Evolutionary conservation across 2,329 filamentous ascomycete species (phyloP).

Genomic region (Lasiodiplodia citricola): DNA sequence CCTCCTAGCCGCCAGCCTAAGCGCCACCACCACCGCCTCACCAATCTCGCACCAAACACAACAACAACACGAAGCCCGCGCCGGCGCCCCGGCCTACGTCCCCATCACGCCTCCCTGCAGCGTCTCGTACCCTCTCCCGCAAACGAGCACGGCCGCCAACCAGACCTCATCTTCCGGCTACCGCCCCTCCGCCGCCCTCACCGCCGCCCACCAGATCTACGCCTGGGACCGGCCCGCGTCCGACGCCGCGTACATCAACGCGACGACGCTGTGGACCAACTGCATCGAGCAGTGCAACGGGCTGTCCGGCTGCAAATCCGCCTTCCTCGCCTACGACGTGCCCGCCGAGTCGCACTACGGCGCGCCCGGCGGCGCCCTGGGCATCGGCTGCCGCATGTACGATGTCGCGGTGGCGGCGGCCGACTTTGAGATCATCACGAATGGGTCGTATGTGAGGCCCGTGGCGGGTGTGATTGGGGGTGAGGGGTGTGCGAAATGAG

Average conservation of each 20-base stretch:
- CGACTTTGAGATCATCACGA: neutral
- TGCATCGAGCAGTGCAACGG: slow-evolving; percentile 26
- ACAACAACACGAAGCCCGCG: slow-evolving; percentile 6
- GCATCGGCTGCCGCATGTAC: slow-evolving; percentile 23
- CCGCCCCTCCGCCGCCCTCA: slow-evolving; percentile 32
- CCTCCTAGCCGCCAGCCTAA: neutral
- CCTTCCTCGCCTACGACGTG: slow-evolving; percentile 25
- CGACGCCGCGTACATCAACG: slow-evolving; percentile 20
- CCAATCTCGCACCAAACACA: neutral
- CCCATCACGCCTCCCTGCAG: slow-evolving; percentile 17
- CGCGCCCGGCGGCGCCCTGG: neutral
- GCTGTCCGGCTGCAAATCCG: slow-evolving; percentile 5
- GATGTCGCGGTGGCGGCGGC: neutral
- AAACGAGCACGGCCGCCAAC: slow-evolving; percentile 18
- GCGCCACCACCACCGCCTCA: neutral
- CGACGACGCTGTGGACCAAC: slow-evolving; percentile 14
- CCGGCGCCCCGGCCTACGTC: slow-evolving; percentile 18
- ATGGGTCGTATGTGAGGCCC: slow-evolving; percentile 5
- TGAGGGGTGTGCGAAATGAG: slow-evolving; percentile 3
- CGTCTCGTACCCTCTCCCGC: neutral
- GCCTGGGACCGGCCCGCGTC: slow-evolving; percentile 16
- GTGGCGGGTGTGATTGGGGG: slow-evolving; percentile 15
- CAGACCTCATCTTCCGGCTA: slow-evolving; percentile 27
- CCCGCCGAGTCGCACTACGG: slow-evolving; percentile 8
- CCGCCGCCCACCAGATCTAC: slow-evolving; percentile 16